Base-by-base conservation (phyloP, 2,329 filamentous ascomycete genomes). In the Beauveria medogensis region DNA sequence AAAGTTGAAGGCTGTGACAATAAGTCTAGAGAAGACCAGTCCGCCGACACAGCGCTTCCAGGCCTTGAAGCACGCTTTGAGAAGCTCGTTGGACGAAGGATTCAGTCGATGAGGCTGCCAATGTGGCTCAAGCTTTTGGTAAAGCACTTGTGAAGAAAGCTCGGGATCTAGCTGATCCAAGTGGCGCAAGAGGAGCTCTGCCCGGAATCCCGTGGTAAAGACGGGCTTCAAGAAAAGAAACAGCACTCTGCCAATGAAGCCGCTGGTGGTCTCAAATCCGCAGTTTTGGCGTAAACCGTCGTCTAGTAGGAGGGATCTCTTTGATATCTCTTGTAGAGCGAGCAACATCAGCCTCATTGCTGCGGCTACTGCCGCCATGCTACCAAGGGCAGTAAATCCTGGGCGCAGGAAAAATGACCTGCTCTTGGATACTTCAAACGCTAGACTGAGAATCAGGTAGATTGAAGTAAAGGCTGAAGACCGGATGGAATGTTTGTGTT, bases 21-120 rank as follows among this genome's bases (percentile, higher is more conserved):
- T 26, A 44, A 55, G 53, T 40, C 53, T 28, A 5, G 40, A 41
- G 6, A 44, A 20, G 8, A 55, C 18, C 22, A 55, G 24, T 7
- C 24, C 37, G 14, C 26, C 18, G 9, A 40, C 10, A 5, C 30
- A 55, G 6, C 66, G 66, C 9, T 64, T 61, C 4, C 68, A 66
- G 7, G 66, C 60, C 37, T 63, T 64, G 3, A 68, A 63, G 65
- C 68, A 70, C 26, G 41, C 8, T 37, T 34, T 34, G 16, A 54
- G 10, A 18, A 54, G 48, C 26, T 16, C 34, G 6, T 28, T n/a
- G n/a, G 53, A 44, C 8, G 40, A 44, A 6, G n/a, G 9, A 7
- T 16, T 8, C 18, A 9, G 16, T 18, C 22, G 4, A 44, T 28
- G 22, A 37, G 24, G 18, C 26, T n/a, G n/a, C 37, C 47, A 22